Conservation (phyloP, 805 yeast species). For the Candida hispaniensis region DNA sequence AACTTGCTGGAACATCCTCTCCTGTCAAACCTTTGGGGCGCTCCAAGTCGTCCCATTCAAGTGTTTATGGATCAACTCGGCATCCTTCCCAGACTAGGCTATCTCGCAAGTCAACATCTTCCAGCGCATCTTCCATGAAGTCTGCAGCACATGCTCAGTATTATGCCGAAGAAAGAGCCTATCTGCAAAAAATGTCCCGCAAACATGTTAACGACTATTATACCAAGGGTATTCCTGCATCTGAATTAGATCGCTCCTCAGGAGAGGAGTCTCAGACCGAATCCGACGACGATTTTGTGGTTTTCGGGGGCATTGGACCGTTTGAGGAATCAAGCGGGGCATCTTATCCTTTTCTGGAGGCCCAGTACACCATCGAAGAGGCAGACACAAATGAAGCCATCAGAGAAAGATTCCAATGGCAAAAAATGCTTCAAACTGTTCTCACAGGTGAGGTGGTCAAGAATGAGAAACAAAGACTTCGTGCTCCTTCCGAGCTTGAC, state of each 20-base stretch:
- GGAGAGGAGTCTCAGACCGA: constrained; percentile 26
- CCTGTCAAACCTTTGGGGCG: neutral
- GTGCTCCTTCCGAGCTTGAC: constrained; percentile 41
- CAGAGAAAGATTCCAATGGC: constrained; percentile 87
- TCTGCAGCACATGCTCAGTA: constrained; percentile 33
- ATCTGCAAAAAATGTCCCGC: constrained; percentile 50
- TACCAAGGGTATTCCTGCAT: constrained; percentile 48
- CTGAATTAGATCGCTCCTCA: constrained; percentile 25
- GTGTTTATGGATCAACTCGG: constrained; percentile 22
- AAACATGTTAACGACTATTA: constrained; percentile 60
- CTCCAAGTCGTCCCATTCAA: neutral
- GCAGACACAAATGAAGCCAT: constrained; percentile 27
- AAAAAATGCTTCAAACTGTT: constrained; percentile 80
- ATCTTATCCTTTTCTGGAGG: constrained; percentile 21
- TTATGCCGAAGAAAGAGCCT: constrained; percentile 55
- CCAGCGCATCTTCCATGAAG: constrained; percentile 5
- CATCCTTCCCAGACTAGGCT: constrained; percentile 18
- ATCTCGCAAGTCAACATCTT: constrained; percentile 17
- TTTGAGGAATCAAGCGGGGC: constrained; percentile 24
- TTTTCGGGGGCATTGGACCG: constrained; percentile 27
- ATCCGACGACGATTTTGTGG: constrained; percentile 21
- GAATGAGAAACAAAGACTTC: constrained; percentile 54
- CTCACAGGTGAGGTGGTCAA: constrained; percentile 90
- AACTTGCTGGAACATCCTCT: constrained; percentile 1
- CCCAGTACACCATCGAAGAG: constrained; percentile 22